Evolutionary conservation across 495 filamentous ascomycete species (phyloP), one percentile per base, ranked within the genome.

Genomic region (Trichocladium antarcticum): DNA sequence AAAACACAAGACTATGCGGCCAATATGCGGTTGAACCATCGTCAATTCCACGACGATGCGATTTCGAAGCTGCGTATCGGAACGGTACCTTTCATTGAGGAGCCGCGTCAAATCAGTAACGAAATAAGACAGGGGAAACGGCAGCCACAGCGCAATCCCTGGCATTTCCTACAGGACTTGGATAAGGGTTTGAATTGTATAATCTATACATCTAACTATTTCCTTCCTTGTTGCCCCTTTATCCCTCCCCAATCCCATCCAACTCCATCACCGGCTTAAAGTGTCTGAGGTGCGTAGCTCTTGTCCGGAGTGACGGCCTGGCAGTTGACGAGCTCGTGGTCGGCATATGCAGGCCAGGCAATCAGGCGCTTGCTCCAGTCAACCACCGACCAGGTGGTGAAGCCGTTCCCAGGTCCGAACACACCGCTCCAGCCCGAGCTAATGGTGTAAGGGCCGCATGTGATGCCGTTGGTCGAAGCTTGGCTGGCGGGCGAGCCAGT

Each of bases 381-480:
- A 49, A 74, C 65, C 28, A 80, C 67, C 7, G 68, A 61, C 34
- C 74, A 55, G 19, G 74, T 76, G 29, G 74, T 76, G 60, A 80
- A 80, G 38, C 75, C 76, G 37, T 74, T 64, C 38, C 56, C 69
- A 7, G 51, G 45, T 50, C 74, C 75, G 46, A 78, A 79, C 51
- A 74, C 68, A 50, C 72, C 74, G 62, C 74, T 77, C 76, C 75
- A 79, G 57, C 63, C 65, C 14, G 71, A 72, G 38, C 66, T 77
- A 46, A 80, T 52, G 48, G 68, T 75, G 63, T 62, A 78, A 37
- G 54, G 58, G 27, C 73, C 75, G 60, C 74, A 78, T 29, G 20
- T 54, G 50, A 60, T 49, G 19, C 66, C 65, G 22, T 57, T 64
- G 38, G 68, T 70, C 41, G 63, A 59, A 17, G 67, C 54, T 17